Conservation (phyloP, 148 eudicot species). For the Heliosperma pusillum region DNA sequence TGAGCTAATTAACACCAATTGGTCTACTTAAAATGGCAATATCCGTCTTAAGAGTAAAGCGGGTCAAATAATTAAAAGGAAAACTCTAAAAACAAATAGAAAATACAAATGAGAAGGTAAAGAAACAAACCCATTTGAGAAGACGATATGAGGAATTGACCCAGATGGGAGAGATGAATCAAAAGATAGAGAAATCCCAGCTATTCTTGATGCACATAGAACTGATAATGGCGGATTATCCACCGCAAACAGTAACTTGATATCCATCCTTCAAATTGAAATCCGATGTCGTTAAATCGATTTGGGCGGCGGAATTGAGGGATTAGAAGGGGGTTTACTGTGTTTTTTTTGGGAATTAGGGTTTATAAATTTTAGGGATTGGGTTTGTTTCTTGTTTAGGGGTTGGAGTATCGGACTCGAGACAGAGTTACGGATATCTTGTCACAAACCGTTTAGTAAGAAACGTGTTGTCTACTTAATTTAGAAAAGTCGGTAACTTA, state of each 20-base stretch:
- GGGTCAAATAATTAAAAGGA: background rate
- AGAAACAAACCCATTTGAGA: slow-evolving; percentile 50
- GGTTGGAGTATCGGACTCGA: no score
- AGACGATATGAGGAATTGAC: slow-evolving; percentile 47
- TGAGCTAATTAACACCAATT: no score
- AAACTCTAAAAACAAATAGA: background rate
- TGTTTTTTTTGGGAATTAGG: background rate
- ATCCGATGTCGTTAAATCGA: no score
- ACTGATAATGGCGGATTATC: slow-evolving; percentile 68
- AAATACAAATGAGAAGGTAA: background rate
- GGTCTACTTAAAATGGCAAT: background rate
- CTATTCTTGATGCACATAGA: slow-evolving; percentile 52
- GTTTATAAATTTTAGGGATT: background rate
- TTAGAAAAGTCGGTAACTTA: no score
- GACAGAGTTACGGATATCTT: no score
- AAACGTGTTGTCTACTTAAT: no score
- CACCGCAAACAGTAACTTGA: slow-evolving; percentile 44
- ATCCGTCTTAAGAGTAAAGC: no score
- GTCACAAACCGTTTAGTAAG: no score
- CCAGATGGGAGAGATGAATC: slow-evolving; percentile 55
- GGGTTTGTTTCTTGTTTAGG: no score
- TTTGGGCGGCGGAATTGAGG: background rate
- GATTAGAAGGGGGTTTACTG: background rate
- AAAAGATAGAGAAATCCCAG: slow-evolving; percentile 34
- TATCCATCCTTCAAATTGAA: slow-evolving; percentile 53